phyloP scores from a whole-genome alignment of 805 yeast genomes.

The Candida arabinofermentans region DNA sequence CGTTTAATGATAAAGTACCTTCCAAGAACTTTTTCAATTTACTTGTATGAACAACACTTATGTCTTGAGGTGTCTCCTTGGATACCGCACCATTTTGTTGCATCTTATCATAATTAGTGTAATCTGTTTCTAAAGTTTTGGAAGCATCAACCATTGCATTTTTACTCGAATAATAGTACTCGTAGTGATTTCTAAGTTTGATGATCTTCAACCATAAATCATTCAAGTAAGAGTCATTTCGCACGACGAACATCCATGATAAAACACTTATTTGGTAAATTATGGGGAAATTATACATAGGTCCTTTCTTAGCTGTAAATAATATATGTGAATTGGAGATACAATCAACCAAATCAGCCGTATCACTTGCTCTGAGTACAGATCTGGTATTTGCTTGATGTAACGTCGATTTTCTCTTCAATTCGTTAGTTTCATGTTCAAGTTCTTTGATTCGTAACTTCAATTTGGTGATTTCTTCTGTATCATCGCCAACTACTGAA shows the following conservation, averaged over 20 bases:
- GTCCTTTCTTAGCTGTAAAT: conserved; percentile 33
- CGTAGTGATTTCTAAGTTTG: conserved; percentile 34
- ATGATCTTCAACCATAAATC: conserved; percentile 45
- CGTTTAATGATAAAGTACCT: conserved; percentile 18
- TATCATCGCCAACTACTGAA: conserved; percentile 11
- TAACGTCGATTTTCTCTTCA: conserved; percentile 10
- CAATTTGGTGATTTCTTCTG: conserved; percentile 21
- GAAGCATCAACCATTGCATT: conserved; percentile 29
- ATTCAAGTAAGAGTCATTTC: conserved; percentile 54
- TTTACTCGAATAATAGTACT: conserved; percentile 31
- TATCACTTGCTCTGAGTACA: conserved; percentile 14
- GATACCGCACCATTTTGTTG: conserved; percentile 6
- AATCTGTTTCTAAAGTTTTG: conserved; percentile 28
- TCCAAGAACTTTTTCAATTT: conserved; percentile 32
- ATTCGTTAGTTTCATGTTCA: conserved; percentile 25
- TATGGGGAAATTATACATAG: conserved; percentile 33
- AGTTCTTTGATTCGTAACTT: conserved; percentile 25
- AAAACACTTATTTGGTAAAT: conserved; percentile 42
- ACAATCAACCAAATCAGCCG: conserved; percentile 30
- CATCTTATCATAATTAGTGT: conserved; percentile 28
- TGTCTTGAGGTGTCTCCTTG: conserved; percentile 16
- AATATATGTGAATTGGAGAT: conserved; percentile 32
- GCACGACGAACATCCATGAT: conserved; percentile 56
- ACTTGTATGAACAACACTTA: conserved; percentile 29
- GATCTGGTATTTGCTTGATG: conserved; percentile 5